Evolutionary conservation across 2,329 filamentous ascomycete genomes (phyloP).

Genomic region (Talaromyces sp.): DNA sequence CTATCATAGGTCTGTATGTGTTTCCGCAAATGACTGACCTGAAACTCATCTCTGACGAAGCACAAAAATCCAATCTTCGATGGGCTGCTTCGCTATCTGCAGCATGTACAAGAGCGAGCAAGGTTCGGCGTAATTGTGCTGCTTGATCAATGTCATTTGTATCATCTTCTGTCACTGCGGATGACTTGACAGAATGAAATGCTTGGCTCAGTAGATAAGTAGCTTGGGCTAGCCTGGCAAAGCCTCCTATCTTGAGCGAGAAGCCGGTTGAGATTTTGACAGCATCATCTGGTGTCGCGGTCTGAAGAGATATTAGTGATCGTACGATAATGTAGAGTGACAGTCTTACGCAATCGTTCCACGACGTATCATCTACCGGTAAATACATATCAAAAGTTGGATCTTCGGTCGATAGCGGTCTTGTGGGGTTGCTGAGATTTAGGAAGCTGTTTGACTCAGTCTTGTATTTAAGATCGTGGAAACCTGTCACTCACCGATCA

Average conservation of each 20-base stretch:
- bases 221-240: neutral
- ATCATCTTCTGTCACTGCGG: neutral
- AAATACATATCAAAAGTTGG: conserved; percentile 2
- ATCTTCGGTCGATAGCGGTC: neutral
- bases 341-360: neutral
- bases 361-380: neutral
- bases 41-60: neutral
- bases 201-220: neutral
- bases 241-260: neutral
- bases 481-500: neutral
- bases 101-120: neutral
- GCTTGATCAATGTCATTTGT: neutral
- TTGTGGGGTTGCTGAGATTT: neutral
- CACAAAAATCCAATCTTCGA: neutral
- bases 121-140: neutral
- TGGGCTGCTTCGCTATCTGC: neutral
- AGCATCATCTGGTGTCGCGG: neutral
- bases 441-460: neutral
- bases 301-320: neutral
- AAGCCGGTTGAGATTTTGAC: neutral
- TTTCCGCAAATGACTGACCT: neutral
- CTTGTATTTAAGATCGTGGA: neutral
- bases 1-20: neutral
- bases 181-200: neutral
- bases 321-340: neutral